Conservation (phyloP, 306 rosid species). For the Abrus precatorius region DNA sequence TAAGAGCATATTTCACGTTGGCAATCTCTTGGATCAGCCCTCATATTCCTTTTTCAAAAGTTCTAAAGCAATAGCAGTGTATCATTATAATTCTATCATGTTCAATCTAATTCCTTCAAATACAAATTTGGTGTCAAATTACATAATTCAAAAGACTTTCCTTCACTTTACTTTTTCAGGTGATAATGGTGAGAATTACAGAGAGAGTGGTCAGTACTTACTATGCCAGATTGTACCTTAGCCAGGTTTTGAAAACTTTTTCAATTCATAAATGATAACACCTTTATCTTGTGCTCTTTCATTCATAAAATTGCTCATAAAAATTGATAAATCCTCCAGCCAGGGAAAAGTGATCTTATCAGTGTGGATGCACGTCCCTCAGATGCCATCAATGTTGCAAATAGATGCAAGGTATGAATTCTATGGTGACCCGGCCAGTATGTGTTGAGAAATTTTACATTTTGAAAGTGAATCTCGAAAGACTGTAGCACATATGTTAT, state of each 20-base stretch:
- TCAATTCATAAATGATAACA: conserved; percentile 24
- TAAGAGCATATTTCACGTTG: conserved; percentile 15
- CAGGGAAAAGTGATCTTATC: conserved; percentile 70
- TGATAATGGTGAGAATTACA: conserved; percentile 83
- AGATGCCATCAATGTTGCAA: conserved; percentile 92
- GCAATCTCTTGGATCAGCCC: conserved; percentile 25
- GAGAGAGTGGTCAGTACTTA: conserved; percentile 86
- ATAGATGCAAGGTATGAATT: conserved; percentile 79
- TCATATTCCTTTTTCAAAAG: conserved; percentile 13
- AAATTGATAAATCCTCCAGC: conserved; percentile 70
- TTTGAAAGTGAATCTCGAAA: conserved; percentile 31
- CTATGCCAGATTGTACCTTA: conserved; percentile 81
- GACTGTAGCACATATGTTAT: conserved; percentile 31
- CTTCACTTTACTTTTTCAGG: conserved; percentile 65
- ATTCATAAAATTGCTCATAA: conserved; percentile 32
- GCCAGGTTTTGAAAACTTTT: conserved; percentile 68
- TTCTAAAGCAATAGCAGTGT: conserved; percentile 34
- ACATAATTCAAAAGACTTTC: conserved; percentile 23
- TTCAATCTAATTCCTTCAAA: conserved; percentile 29
- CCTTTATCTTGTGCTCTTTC: conserved; percentile 29
- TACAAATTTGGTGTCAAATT: conserved; percentile 23
- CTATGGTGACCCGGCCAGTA: conserved; percentile 17
- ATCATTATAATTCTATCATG: conserved; percentile 23
- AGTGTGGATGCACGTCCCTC: conserved; percentile 96
- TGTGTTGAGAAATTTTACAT: conserved; percentile 16